A percentile compares a stretch with the other conserved stretches of the same genome.
Conservation (phyloP, 441 rosid species). For the Erodium texanum region DNA sequence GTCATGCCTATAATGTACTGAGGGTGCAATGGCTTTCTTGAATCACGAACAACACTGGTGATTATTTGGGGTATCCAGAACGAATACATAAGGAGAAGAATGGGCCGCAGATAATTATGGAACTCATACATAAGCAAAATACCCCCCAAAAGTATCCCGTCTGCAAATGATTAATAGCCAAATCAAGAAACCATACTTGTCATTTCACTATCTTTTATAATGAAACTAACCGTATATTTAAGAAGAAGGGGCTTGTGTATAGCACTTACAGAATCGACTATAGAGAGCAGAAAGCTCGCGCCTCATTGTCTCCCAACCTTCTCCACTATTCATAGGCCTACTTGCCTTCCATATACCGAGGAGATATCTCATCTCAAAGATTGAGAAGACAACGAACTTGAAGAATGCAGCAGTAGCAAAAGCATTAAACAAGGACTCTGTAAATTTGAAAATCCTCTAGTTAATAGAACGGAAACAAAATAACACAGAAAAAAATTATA, state of each 20-base stretch:
- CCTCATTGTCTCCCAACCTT: constrained; percentile 98
- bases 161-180: constrained; percentile 33
- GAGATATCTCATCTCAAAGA: constrained; percentile 98
- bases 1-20: constrained; percentile 84
- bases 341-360: constrained; percentile 97
- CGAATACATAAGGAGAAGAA: constrained; percentile 78
- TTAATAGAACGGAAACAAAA: constrained; percentile 16
- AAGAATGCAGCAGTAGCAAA: constrained; percentile 98
- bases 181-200: too few species aligned
- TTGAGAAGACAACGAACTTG: constrained; percentile 96
- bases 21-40: constrained; percentile 94
- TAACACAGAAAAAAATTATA: neutral
- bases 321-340: constrained; percentile 77
- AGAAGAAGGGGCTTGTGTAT: too few species aligned
- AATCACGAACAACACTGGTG: constrained; percentile 76
- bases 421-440: constrained; percentile 97
- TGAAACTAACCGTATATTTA: too few species aligned
- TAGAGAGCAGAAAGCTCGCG: constrained; percentile 87
- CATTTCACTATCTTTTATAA: too few species aligned
- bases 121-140: constrained; percentile 89
- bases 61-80: constrained; percentile 94
- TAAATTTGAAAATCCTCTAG: constrained; percentile 9
- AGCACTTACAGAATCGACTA: constrained; percentile 90
- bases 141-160: constrained; percentile 97
- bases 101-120: constrained; percentile 65